Conservation (phyloP, 108 stramenopile genomes). For the Mayamaea pseudoterrestris region DNA sequence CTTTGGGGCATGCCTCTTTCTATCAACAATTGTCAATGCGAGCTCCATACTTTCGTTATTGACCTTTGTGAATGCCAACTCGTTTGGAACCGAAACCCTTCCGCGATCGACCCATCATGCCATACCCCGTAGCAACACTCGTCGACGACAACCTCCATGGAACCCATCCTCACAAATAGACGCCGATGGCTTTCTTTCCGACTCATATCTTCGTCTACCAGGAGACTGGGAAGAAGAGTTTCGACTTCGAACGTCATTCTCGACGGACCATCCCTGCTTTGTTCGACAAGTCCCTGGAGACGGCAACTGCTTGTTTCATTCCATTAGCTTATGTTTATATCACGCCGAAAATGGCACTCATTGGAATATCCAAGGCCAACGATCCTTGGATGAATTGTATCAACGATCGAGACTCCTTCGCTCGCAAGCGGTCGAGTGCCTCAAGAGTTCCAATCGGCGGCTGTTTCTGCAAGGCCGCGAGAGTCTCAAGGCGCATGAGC, state of each 20-base stretch:
- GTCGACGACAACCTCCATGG: constrained; percentile 47
- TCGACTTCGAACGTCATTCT: constrained; percentile 15
- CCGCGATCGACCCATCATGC: neutral
- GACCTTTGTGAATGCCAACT: too few relatives aligned
- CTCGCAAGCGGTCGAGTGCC: constrained; percentile 36
- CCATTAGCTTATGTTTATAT: constrained; percentile 13
- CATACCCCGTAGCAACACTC: neutral
- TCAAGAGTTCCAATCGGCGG: constrained; percentile 7
- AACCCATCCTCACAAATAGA: constrained; percentile 64
- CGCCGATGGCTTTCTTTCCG: constrained; percentile 45
- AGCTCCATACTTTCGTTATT: too few relatives aligned
- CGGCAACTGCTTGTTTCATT: constrained; percentile 85
- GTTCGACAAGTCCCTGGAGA: constrained; percentile 90
- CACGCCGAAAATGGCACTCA: constrained; percentile 42
- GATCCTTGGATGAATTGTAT: constrained; percentile 26
- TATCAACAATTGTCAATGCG: too few relatives aligned
- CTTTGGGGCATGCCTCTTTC: too few relatives aligned
- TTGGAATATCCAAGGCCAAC: constrained; percentile 22
- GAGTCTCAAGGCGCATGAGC: constrained; percentile 49
- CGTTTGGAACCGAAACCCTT: too few relatives aligned
- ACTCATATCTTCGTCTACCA: constrained; percentile 35
- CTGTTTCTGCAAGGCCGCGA: constrained; percentile 82
- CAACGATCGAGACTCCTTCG: constrained; percentile 28
- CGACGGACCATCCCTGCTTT: constrained; percentile 15
- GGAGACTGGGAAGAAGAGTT: constrained; percentile 63